Base-by-base conservation (phyloP, 208 protist species). In the Leptomonas pyrrhocoris region DNA sequence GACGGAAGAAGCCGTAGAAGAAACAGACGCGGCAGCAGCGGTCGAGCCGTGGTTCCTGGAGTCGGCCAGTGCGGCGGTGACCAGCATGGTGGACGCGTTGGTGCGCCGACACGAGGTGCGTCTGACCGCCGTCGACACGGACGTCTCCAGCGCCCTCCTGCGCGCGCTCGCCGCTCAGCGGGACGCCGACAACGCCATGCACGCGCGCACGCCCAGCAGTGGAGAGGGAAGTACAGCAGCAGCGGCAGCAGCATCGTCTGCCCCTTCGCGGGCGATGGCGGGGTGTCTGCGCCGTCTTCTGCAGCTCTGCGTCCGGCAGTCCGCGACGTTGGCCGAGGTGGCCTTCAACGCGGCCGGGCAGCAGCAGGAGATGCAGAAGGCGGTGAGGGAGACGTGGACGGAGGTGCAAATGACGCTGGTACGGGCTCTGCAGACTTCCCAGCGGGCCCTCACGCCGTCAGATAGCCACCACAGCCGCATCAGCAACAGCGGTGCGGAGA, bases 301-400 rank as follows among this genome's bases (percentile, higher is more conserved):
- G 40, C 72, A 77, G 42, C 64, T 77, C 31, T 77, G 72, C 31
- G 42, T 77, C 6, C 64, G 64, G 1, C 72, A 77, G 64, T 77
- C 72, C 16, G 64, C 72, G 38, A 48, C 62, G 3, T 46, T 77
- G 25, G 72, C 63, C 19, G 72, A 62, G 16, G 51, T 77, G 38
- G 72, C 72, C 11, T 57, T 68, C 59, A 62, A 55, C 46, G 58
- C 72, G 1, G 72, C 58, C 4, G 49, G 64, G 18, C 56, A 77
- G 49, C 64, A 77, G 18, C 57, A 56, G 45, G 64, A 66, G 49
- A 38, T 72, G 64, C 72, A 77, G 72, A n/a, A 34, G 27, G 58
- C 48, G 8, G 72, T 77, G 45, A 77, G 60, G n/a, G 46, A 66
- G 36, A 68, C 72, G 27, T 77, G 72, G 72, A 77, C 72, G 23